Evolutionary conservation across 2,329 filamentous ascomycete genomes (phyloP).

Genomic region (Microsporum ferrugineum): DNA sequence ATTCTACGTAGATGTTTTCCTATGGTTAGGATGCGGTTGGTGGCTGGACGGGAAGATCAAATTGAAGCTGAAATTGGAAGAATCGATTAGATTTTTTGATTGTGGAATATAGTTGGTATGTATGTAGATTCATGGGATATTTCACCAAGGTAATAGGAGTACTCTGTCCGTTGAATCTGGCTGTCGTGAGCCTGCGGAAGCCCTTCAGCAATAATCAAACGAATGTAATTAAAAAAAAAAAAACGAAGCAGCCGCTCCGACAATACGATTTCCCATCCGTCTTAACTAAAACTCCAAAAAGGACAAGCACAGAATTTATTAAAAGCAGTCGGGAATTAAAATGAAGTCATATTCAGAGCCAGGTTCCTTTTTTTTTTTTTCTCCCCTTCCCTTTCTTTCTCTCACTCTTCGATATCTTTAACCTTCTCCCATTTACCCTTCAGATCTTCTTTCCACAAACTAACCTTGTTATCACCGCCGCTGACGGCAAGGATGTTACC

Average conservation of each 20-base stretch:
- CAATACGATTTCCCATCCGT: background rate
- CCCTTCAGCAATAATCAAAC: background rate
- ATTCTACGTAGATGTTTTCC: background rate
- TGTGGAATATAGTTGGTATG: background rate
- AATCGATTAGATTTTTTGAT: background rate
- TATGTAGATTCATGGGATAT: background rate
- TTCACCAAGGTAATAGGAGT: background rate
- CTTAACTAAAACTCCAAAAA: background rate
- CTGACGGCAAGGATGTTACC: conserved; percentile 93
- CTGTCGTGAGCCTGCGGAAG: too few species aligned
- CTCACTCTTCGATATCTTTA: conserved; percentile 86
- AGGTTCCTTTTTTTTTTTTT: background rate
- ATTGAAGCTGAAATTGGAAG: background rate
- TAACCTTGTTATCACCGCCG: conserved; percentile 92
- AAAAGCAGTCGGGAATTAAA: background rate
- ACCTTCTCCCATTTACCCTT: conserved; percentile 95
- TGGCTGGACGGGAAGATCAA: background rate
- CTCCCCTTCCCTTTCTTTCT: background rate
- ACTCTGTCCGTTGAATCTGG: background rate
- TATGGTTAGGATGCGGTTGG: background rate
- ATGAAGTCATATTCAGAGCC: background rate
- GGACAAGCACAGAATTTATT: background rate
- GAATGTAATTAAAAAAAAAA: background rate
- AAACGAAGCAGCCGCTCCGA: background rate
- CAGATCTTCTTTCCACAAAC: conserved; percentile 95